These are phyloP conservation scores for Dendrobium officinale DNA, from an alignment of 106 monocot species.

Conservation along the genomic window DNA sequence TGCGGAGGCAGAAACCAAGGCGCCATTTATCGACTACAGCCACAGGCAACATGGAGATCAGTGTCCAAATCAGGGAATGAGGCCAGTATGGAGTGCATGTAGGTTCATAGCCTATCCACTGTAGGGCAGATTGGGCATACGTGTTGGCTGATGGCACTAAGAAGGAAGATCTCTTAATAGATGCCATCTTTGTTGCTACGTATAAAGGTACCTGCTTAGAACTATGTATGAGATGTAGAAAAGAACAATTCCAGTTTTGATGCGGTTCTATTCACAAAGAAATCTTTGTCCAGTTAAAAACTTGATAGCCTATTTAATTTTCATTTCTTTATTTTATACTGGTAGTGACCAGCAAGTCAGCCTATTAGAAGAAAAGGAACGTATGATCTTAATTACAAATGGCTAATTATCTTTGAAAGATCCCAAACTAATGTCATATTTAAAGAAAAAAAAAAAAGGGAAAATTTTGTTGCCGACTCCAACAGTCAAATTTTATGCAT, in stretches of 20 bases:
- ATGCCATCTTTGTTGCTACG: slow-evolving; percentile 95
- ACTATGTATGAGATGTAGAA: background rate
- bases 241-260: background rate
- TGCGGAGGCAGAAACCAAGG: slow-evolving; percentile 50
- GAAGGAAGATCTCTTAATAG: slow-evolving; percentile 72
- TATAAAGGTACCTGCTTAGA: slow-evolving; percentile 70
- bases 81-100: slow-evolving; percentile 97
- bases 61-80: slow-evolving; percentile 67
- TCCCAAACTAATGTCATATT: background rate
- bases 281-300: too few species aligned
- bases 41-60: slow-evolving; percentile 58
- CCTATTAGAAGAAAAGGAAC: too few species aligned
- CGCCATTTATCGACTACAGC: slow-evolving; percentile 62
- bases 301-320: too few species aligned
- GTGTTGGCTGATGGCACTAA: slow-evolving; percentile 68
- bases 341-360: too few species aligned
- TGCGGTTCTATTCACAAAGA: background rate
- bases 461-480: too few species aligned
- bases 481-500: too few species aligned
- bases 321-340: too few species aligned
- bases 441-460: too few species aligned
- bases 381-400: background rate
- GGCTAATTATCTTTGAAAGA: background rate
- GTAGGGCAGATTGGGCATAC: slow-evolving; percentile 54
- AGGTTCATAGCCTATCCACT: slow-evolving; percentile 68